These are phyloP conservation scores for Nannochloropsis gaditana DNA, from an alignment of 108 stramenopile species.

Conservation along the genomic window DNA sequence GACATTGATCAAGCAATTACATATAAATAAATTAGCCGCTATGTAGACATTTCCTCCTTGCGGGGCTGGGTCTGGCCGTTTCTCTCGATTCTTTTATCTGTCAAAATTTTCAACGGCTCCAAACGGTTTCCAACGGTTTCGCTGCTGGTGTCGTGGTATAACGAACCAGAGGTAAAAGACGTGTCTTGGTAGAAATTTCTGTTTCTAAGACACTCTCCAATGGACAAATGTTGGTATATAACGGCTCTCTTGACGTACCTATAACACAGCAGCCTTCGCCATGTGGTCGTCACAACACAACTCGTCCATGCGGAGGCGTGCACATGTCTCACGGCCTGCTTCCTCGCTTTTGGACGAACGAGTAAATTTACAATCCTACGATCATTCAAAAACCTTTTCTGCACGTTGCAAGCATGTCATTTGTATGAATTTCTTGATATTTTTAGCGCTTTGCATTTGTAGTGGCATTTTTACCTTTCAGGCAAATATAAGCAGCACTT, in stretches of 20 bases:
- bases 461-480: not conserved
- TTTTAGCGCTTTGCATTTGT: not conserved
- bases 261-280: not conserved
- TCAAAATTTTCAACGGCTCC: too few species aligned
- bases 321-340: not conserved
- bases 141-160: not conserved
- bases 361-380: not conserved
- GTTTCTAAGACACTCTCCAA: not conserved
- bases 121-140: not conserved
- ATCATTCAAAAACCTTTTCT: not conserved
- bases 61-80: too few species aligned
- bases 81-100: too few species aligned
- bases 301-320: constrained; percentile 5
- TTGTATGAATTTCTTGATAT: not conserved
- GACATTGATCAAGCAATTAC: too few species aligned
- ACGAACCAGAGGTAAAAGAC: too few species aligned
- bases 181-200: not conserved
- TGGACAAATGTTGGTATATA: too few species aligned
- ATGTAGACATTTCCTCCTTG: too few species aligned
- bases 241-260: not conserved
- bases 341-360: not conserved
- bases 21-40: too few species aligned
- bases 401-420: not conserved
- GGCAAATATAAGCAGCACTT: not conserved
- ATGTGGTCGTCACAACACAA: not conserved